Conservation (phyloP, 2,329 filamentous ascomycete genomes). For the Fusarium goolgardi region DNA sequence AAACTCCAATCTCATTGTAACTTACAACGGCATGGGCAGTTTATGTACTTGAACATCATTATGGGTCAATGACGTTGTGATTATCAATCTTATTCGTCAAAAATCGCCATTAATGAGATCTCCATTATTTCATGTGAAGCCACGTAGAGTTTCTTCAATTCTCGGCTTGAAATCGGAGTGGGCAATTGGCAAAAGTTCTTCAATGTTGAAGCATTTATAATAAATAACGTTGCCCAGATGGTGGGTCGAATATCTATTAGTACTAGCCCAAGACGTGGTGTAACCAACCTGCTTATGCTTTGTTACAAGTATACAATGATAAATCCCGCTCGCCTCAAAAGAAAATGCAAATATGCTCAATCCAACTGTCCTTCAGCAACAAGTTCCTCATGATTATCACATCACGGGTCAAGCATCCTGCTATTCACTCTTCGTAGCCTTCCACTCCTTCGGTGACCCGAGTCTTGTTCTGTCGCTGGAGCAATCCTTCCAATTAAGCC, state of each 20-base stretch:
- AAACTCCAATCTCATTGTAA: neutral
- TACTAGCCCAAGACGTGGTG: conserved; percentile 5
- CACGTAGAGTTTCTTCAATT: neutral
- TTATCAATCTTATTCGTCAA: conserved; percentile 21
- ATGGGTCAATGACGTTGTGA: conserved; percentile 32
- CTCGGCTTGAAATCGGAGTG: neutral
- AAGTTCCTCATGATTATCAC: neutral
- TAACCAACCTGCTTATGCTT: neutral
- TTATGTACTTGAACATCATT: conserved; percentile 15
- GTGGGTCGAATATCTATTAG: conserved; percentile 18
- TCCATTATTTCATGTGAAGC: neutral
- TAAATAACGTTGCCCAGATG: conserved; percentile 23
- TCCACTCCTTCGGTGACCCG: conserved; percentile 51
- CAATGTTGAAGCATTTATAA: conserved; percentile 26
- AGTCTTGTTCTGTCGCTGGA: conserved; percentile 38
- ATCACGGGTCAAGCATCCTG: conserved; percentile 45
- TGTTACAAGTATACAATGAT: conserved; percentile 11
- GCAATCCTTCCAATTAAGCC: conserved; percentile 20
- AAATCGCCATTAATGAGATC: neutral
- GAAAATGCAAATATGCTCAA: neutral
- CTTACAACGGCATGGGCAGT: neutral
- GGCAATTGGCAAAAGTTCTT: neutral
- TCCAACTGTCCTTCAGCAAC: conserved; percentile 2
- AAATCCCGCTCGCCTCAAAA: conserved; percentile 20
- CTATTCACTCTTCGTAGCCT: conserved; percentile 52